Evolutionary conservation across 129 eudicot species (phyloP), one percentile per base, ranked within the genome.

Genomic region (Chrysanthemum seticuspe): DNA sequence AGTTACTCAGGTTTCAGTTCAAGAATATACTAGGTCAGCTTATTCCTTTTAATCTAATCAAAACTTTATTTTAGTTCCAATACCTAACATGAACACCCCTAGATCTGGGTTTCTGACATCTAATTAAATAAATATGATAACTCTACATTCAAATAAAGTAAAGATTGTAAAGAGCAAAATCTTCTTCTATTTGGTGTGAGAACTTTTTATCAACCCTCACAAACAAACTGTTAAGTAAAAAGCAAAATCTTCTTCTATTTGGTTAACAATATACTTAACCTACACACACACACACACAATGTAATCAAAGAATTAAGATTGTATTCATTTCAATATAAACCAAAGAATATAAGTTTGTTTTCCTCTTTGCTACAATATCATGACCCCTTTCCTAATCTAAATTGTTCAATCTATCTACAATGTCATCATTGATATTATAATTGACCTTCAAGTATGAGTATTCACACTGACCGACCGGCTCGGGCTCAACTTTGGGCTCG

Each of bases 321-420:
- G 10, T 60, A 7, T 60, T 31, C 18, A 64, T 55, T 49, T 19
- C 14, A 57, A 49, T 56, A 45, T 10, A 15, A 68, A 68, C 3
- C 57, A 36, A 51, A 77, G 47, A 61, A 51, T 61, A 36, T 45
- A 50, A 21, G n/a, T 25, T 61, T 62, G 13, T 72, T 29, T 18
- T 19, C 70, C 19, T 54, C 19, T 54, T 74, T 62, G 63, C 63
- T 62, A 74, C 65, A 56, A 53, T 48, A 68, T 57, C 31, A 36
- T 61, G 52, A 50, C 63, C 76, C 75, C 36, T 44, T 16, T 76
- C 51, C 67, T 62, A 78, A 53, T 67, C 64, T 64, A 49, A 31
- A 25, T n/a, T 19, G 52, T 12, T 47, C n/a, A 67, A 19, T 12
- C 16, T 67, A 67, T 71, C 68, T 55, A 67, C 29, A 55, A 10